Evolutionary conservation across 164 flowering plant species (phyloP).

Genomic region (Echeveria elegans): DNA sequence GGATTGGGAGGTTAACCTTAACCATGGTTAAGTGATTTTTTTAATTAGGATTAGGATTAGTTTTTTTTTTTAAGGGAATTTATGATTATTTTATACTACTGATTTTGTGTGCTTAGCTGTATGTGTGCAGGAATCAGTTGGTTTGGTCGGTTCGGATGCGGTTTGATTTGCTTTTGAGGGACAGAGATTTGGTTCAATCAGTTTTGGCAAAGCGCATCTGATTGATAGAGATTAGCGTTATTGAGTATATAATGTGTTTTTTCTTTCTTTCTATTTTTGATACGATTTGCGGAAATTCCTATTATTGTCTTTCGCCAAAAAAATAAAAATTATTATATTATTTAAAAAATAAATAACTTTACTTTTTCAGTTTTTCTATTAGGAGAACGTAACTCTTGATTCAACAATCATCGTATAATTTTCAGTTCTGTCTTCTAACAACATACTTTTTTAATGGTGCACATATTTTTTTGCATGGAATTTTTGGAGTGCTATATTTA

Average conservation of each 20-base stretch:
- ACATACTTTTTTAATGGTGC: too few species aligned
- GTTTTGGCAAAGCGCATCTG: neutral
- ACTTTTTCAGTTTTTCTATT: too few species aligned
- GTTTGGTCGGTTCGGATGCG: conserved; percentile 2
- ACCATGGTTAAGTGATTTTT: neutral
- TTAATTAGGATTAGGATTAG: neutral
- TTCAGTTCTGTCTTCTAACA: too few species aligned
- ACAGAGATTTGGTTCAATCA: conserved; percentile 6
- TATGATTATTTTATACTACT: neutral
- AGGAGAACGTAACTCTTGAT: too few species aligned
- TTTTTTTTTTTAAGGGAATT: neutral
- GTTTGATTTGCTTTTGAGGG: conserved; percentile 1
- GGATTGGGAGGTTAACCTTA: neutral
- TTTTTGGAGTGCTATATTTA: too few species aligned
- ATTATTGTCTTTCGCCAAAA: too few species aligned
- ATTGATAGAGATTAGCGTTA: neutral
- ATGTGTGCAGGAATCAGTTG: neutral
- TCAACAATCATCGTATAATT: too few species aligned
- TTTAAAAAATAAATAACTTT: too few species aligned
- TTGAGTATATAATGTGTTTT: neutral
- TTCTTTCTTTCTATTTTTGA: neutral
- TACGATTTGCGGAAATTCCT: too few species aligned
- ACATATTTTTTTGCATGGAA: too few species aligned
- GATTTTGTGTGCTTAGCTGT: neutral
- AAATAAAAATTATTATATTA: too few species aligned